These are phyloP conservation scores for Dothideomycetes sp. DNA, from an alignment of 2,329 filamentous ascomycete species.

Conservation along the genomic window DNA sequence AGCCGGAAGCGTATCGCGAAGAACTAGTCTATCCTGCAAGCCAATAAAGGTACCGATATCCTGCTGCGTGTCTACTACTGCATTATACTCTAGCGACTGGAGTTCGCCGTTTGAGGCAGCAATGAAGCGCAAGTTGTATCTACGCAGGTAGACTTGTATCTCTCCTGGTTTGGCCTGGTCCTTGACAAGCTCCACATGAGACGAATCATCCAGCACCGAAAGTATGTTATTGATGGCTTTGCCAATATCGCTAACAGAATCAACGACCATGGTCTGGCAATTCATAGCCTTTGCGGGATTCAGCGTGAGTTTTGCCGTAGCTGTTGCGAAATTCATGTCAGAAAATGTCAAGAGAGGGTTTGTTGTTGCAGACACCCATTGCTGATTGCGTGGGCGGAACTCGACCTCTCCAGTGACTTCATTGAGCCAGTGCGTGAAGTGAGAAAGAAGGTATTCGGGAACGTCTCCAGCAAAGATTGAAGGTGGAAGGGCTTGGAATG, in stretches of 20 bases:
- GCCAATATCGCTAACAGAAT: constrained; percentile 28
- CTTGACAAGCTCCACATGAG: constrained; percentile 16
- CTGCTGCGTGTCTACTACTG: constrained; percentile 41
- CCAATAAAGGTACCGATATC: constrained; percentile 54
- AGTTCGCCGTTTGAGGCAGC: constrained; percentile 13
- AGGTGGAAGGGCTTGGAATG: constrained; percentile 30
- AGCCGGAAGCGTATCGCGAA: constrained; percentile 37
- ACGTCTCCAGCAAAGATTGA: constrained; percentile 36
- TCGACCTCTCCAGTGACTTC: constrained; percentile 39
- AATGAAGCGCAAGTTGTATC: constrained; percentile 19
- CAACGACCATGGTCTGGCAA: too few relatives aligned
- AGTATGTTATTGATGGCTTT: constrained; percentile 47
- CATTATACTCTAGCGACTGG: constrained; percentile 18
- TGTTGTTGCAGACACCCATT: constrained; percentile 16
- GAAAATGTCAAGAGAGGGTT: constrained; percentile 23
- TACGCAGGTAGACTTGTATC: constrained; percentile 19
- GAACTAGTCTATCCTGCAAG: constrained; percentile 48
- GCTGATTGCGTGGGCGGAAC: constrained; percentile 32
- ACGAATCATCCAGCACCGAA: constrained; percentile 14
- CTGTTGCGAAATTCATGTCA: constrained; percentile 34
- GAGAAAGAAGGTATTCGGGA: constrained; percentile 40
- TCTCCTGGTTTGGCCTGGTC: background rate
- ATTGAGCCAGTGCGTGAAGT: constrained; percentile 54
- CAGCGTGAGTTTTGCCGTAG: constrained; percentile 43
- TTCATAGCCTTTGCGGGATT: constrained; percentile 37